These are phyloP conservation scores for Aspergillus latus DNA, from an alignment of 2,329 filamentous ascomycete species.

Conservation along the genomic window DNA sequence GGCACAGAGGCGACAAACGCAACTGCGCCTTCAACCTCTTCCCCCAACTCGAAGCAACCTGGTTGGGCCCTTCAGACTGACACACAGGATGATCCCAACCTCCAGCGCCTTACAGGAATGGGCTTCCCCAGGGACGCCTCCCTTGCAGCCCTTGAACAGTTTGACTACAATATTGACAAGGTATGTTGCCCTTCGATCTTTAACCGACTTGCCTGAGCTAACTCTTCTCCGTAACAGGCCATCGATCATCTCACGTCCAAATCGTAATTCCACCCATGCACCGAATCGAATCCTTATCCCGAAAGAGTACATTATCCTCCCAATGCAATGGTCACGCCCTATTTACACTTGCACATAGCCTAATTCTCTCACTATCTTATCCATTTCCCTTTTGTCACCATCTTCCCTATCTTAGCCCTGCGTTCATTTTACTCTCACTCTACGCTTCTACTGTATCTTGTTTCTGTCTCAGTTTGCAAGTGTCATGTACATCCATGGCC, in stretches of 20 bases:
- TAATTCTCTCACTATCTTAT: neutral
- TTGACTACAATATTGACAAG: conserved; percentile 93
- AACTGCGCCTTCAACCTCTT: conserved; percentile 11
- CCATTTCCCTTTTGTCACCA: conserved; percentile 7
- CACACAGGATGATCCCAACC: conserved; percentile 84
- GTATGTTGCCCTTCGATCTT: conserved; percentile 54
- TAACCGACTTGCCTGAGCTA: neutral
- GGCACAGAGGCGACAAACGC: conserved; percentile 22
- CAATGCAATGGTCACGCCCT: conserved; percentile 4
- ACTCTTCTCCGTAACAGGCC: conserved; percentile 27
- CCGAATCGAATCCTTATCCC: neutral
- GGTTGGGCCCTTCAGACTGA: conserved; percentile 71
- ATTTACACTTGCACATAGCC: conserved; percentile 17
- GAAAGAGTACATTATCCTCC: neutral
- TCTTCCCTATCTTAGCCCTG: conserved; percentile 14
- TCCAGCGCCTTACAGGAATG: conserved; percentile 88
- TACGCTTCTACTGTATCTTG: conserved; percentile 9
- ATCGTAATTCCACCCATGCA: conserved; percentile 26
- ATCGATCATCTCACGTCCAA: conserved; percentile 45
- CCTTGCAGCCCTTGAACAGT: conserved; percentile 81
- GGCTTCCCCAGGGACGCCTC: conserved; percentile 76
- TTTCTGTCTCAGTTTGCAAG: conserved; percentile 6
- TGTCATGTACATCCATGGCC: conserved; percentile 20
- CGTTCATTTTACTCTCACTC: conserved; percentile 1
- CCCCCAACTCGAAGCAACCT: conserved; percentile 33